phyloP scores from a whole-genome alignment of 768 basidiomycete genomes.

The Boletus huronensis region DNA sequence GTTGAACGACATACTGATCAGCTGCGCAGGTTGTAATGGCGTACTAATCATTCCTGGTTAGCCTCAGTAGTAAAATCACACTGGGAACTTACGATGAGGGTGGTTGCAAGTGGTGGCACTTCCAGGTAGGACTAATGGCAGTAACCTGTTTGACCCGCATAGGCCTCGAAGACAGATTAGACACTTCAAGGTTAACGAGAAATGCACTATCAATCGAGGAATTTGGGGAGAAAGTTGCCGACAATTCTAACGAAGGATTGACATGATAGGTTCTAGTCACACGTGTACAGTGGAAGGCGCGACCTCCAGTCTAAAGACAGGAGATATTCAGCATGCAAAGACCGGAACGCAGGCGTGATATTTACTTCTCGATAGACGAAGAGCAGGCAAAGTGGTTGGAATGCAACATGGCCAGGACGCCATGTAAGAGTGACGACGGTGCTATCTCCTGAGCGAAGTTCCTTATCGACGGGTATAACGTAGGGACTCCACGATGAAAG shows the following conservation, averaged over 20 bases:
- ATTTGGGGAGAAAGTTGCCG: constrained; percentile 49
- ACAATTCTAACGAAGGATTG: constrained; percentile 52
- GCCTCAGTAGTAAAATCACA: neutral
- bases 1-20: constrained; percentile 42
- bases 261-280: constrained; percentile 58
- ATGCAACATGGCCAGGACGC: constrained; percentile 47
- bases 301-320: constrained; percentile 39
- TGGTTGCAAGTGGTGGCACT: constrained; percentile 40
- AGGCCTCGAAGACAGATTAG: constrained; percentile 43
- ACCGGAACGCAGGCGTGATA: neutral
- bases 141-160: constrained; percentile 56
- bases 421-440: constrained; percentile 51
- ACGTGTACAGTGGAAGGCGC: constrained; percentile 56
- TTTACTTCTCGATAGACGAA: constrained; percentile 66
- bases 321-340: constrained; percentile 3
- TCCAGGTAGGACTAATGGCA: constrained; percentile 70
- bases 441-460: constrained; percentile 46
- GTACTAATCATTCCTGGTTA: constrained; percentile 33
- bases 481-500: constrained; percentile 45
- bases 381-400: constrained; percentile 54
- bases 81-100: constrained; percentile 40
- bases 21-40: constrained; percentile 45
- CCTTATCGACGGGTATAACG: constrained; percentile 39
- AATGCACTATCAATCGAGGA: constrained; percentile 48
- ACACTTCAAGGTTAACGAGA: constrained; percentile 51